Evolutionary conservation across 106 monocot genomes (phyloP).

Genomic region (Allium fistulosum): DNA sequence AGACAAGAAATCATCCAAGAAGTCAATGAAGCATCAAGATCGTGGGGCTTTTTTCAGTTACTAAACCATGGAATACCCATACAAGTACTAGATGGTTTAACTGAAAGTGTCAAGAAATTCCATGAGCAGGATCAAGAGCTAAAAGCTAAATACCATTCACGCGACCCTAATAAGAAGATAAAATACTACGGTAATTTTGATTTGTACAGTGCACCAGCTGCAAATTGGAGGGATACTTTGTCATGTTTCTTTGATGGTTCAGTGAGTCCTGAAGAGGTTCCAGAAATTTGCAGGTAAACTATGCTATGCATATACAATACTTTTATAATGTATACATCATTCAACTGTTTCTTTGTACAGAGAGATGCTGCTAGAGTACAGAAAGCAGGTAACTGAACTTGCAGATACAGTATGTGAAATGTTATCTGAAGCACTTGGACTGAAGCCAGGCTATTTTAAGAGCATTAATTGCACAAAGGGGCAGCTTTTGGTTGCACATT

Average conservation of each 20-base stretch:
- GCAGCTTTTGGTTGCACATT: slow-evolving; percentile 32
- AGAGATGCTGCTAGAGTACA: not conserved
- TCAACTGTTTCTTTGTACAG: not conserved
- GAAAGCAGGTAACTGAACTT: not conserved
- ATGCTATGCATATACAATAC: not conserved
- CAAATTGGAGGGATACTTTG: slow-evolving; percentile 16
- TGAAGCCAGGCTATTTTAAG: slow-evolving; percentile 20
- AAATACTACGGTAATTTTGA: slow-evolving; percentile 8
- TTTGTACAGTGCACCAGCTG: not conserved
- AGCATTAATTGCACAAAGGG: slow-evolving; percentile 48
- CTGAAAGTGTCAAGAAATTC: slow-evolving; percentile 19
- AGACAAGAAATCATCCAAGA: not conserved
- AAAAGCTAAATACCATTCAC: slow-evolving; percentile 10
- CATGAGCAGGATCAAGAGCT: slow-evolving; percentile 9
- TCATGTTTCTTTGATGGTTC: not conserved
- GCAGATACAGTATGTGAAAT: not conserved
- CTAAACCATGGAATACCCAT: slow-evolving; percentile 15
- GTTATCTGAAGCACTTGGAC: slow-evolving; percentile 12
- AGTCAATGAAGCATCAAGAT: slow-evolving; percentile 8
- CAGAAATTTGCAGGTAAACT: not conserved
- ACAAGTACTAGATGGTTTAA: slow-evolving; percentile 10
- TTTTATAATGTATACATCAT: not conserved
- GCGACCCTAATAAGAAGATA: slow-evolving; percentile 11
- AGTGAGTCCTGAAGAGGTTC: slow-evolving; percentile 1
- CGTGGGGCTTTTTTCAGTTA: slow-evolving; percentile 28